Base-by-base conservation (phyloP, 2,329 filamentous ascomycete species). In the Botrytis pseudocinerea region DNA sequence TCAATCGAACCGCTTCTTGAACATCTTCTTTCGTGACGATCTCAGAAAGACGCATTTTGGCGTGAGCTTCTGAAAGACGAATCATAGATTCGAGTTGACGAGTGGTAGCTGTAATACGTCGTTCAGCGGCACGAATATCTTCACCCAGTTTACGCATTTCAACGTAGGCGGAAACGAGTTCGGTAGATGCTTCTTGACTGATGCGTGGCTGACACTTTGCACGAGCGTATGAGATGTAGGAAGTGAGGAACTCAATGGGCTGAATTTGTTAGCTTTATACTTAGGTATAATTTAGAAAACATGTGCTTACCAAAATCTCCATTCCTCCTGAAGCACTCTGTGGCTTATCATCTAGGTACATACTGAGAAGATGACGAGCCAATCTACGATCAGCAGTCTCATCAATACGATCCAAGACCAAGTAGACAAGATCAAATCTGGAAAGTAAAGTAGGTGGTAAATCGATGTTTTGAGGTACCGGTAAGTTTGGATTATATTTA, bases 51-150 rank as follows among this genome's bases (percentile, higher is more conserved):
- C 96, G 92, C 97, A 99, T 99, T 83, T 98, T 98, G 68, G 96
- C 97, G 83, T 99, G 97, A 0, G 95, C 96, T 85, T 99, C 96
- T 1, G 95, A 85, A 4, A 99, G 91, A 75, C 96, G 95, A 81
- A 99, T 98, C 97, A 99, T 99, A 63, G 92, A 96, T 84, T 99
- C 97, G 9, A 99, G 87, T 83, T 99, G 96, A 81, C 96, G 90
- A 0, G 97, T 99, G 4, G 96, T 99, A 59, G 96, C 96, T 0
- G 96, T 99, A 84, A 99, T 99, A 77, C 96, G 93, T 82, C 97
- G 95, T 83, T 99, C 97, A 4, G 93, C 89, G 3, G 94, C 88
- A 66, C 95, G 93, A 51, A 95, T 91, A 78, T 95, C 92, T 78
- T 94, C 92, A 64, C 96, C 96, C 0, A 99, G 90, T 80, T 95